Percentiles rank a stretch among this genome's conserved stretches.
Conservation (phyloP, 225 moss, liverwort and hornwort species). For the Climacium dendroides region DNA sequence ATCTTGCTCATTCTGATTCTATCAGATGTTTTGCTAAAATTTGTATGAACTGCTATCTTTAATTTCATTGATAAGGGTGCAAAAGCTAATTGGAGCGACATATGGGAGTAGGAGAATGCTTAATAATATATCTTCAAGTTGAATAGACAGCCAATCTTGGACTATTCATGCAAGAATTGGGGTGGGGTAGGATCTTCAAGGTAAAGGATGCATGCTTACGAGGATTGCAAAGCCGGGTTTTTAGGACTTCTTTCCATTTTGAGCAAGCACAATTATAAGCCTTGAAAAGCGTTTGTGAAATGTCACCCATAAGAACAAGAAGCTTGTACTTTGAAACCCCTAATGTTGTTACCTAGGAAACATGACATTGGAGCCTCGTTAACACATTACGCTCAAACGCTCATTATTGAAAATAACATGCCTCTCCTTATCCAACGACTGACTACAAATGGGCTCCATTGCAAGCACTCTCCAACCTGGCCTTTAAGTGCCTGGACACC, state of each 20-base stretch:
- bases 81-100: too few relatives aligned
- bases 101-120: background rate
- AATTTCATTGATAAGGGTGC: too few relatives aligned
- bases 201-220: background rate
- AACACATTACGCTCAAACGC: background rate
- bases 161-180: too few relatives aligned
- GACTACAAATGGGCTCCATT: background rate
- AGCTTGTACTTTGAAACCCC: background rate
- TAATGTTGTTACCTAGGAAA: background rate
- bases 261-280: background rate
- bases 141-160: background rate
- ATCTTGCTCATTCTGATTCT: background rate
- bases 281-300: background rate
- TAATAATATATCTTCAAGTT: background rate
- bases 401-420: background rate
- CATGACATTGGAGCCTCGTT: background rate
- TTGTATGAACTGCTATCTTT: background rate
- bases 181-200: background rate
- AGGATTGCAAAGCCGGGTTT: background rate
- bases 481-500: background rate
- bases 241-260: background rate
- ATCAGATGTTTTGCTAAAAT: background rate
- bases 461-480: background rate
- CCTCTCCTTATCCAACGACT: background rate
- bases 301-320: background rate